These are phyloP conservation scores for Prunella vulgaris DNA, from an alignment of 257 asterid species.

Conservation along the genomic window DNA sequence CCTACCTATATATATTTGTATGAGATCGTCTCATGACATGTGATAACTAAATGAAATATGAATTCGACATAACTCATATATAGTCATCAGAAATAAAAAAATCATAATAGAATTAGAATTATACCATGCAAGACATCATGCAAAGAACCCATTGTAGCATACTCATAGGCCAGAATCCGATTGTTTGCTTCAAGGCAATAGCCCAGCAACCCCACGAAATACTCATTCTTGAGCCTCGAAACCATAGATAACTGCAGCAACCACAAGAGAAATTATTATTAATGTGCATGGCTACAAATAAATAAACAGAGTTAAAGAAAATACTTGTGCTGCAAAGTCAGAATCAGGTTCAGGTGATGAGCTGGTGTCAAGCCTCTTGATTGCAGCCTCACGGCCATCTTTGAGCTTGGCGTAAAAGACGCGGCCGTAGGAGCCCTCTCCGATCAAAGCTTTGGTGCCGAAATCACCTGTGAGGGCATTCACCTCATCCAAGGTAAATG, in stretches of 20 bases:
- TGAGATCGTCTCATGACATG: too few relatives aligned
- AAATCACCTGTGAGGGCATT: constrained; percentile 56
- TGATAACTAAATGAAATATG: too few relatives aligned
- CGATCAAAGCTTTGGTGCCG: constrained; percentile 58
- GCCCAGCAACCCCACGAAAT: constrained; percentile 73
- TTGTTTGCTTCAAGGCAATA: constrained; percentile 72
- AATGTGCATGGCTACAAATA: too few relatives aligned
- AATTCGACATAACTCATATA: too few relatives aligned
- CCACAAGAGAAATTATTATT: too few relatives aligned
- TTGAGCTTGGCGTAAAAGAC: constrained; percentile 56
- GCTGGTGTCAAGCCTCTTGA: constrained; percentile 68
- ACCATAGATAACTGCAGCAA: constrained; percentile 68
- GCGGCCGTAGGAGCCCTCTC: constrained; percentile 85
- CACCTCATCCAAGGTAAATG: constrained; percentile 58
- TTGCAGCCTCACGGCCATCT: constrained; percentile 53
- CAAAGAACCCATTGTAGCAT: constrained; percentile 73
- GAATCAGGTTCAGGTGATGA: constrained; percentile 79
- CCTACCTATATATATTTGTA: constrained; percentile 71
- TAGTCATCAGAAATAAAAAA: too few relatives aligned
- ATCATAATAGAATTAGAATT: too few relatives aligned
- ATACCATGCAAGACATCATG: constrained; percentile 90
- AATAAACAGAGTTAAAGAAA: too few relatives aligned
- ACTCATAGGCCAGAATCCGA: constrained; percentile 70
- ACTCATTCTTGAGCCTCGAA: constrained; percentile 77
- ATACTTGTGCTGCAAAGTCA: constrained; percentile 76